phyloP scores from a whole-genome alignment of 495 filamentous ascomycete species.

The Lichenothelia convexa region DNA sequence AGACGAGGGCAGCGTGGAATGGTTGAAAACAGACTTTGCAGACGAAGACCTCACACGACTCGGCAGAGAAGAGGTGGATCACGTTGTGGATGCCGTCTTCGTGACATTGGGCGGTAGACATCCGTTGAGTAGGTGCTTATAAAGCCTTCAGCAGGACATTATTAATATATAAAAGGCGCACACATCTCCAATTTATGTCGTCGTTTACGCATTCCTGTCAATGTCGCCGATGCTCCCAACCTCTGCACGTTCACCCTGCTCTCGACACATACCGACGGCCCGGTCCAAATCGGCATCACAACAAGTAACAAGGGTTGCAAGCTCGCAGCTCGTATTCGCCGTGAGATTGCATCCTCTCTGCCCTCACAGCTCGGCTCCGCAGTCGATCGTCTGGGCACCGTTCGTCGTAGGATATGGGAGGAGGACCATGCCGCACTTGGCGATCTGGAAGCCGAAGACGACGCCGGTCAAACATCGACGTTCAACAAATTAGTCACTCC shows the following conservation, averaged over 20 bases:
- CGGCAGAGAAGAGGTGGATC: slow-evolving; percentile 60
- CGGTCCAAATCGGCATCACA: slow-evolving; percentile 86
- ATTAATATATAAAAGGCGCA: slow-evolving; percentile 24
- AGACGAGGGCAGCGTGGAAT: slow-evolving; percentile 50
- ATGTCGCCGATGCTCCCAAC: slow-evolving; percentile 71
- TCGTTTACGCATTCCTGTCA: slow-evolving; percentile 71
- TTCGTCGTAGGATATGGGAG: slow-evolving; percentile 58
- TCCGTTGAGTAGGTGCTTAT: slow-evolving; percentile 27
- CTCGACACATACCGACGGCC: slow-evolving; percentile 74
- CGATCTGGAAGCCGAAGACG: slow-evolving; percentile 51
- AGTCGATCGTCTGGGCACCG: slow-evolving; percentile 58
- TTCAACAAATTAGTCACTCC: slow-evolving; percentile 73
- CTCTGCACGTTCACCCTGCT: slow-evolving; percentile 87
- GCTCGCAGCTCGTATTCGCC: slow-evolving; percentile 70
- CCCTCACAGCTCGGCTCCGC: slow-evolving; percentile 70
- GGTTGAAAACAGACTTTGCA: slow-evolving; percentile 48
- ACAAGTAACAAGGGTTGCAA: slow-evolving; percentile 94
- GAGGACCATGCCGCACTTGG: slow-evolving; percentile 45
- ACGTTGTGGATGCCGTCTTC: slow-evolving; percentile 80
- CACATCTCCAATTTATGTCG: slow-evolving; percentile 61
- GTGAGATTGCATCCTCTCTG: slow-evolving; percentile 67
- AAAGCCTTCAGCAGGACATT: not conserved
- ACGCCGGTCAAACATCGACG: slow-evolving; percentile 64
- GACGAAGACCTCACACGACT: slow-evolving; percentile 59
- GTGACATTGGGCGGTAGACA: slow-evolving; percentile 47